Percentiles rank a stretch among this genome's conserved stretches.
Conservation (phyloP, 2,329 filamentous ascomycete genomes). For the Capronia americana region DNA sequence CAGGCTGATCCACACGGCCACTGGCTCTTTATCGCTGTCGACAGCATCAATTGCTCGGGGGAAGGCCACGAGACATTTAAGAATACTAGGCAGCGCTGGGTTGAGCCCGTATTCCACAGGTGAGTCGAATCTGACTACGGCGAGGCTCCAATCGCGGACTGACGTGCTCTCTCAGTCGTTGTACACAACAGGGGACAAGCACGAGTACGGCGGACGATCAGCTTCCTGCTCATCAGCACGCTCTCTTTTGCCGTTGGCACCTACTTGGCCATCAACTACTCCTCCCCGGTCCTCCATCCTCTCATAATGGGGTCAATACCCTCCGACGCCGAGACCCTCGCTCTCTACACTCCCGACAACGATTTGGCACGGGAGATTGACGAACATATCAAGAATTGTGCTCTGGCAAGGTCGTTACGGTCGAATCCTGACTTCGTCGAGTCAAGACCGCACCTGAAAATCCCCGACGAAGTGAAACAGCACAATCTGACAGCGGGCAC, state of each 20-base stretch:
- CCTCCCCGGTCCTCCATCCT: slow-evolving; percentile 36
- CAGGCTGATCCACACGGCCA: slow-evolving; percentile 1
- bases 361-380: slow-evolving; percentile 67
- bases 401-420: slow-evolving; percentile 73
- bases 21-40: not conserved
- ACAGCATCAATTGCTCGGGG: not conserved
- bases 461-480: slow-evolving; percentile 71
- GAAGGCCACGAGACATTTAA: slow-evolving; percentile 2
- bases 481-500: slow-evolving; percentile 85
- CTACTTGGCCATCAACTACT: slow-evolving; percentile 37
- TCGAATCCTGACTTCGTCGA: slow-evolving; percentile 71
- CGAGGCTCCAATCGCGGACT: not conserved
- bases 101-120: slow-evolving; percentile 29
- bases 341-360: slow-evolving; percentile 66
- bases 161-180: slow-evolving; percentile 32
- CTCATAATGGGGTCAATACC: slow-evolving; percentile 52
- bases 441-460: slow-evolving; percentile 84
- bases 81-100: not conserved
- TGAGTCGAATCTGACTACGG: not conserved
- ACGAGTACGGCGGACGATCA: slow-evolving; percentile 35
- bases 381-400: slow-evolving; percentile 74
- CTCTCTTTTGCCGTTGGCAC: slow-evolving; percentile 36
- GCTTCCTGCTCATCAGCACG: slow-evolving; percentile 37
- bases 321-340: slow-evolving; percentile 75
- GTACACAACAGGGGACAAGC: slow-evolving; percentile 37